phyloP scores from a whole-genome alignment of 192 early-diverging fungal genomes.

The Podochytrium sp. region DNA sequence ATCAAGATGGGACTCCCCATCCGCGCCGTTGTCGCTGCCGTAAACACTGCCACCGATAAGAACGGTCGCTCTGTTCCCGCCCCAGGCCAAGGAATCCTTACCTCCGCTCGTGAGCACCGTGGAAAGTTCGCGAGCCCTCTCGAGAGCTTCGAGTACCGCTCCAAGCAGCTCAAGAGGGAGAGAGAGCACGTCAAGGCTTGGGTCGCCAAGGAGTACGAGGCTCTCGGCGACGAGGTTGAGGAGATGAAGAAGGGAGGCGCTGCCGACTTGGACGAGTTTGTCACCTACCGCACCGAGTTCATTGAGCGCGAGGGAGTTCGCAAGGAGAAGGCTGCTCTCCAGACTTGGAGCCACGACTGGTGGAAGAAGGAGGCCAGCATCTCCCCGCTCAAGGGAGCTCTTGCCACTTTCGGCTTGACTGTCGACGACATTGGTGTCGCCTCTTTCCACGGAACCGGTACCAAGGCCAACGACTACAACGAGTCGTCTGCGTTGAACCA shows the following conservation, averaged over 20 bases:
- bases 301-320: slow-evolving; percentile 53
- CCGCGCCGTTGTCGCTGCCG: slow-evolving; percentile 86
- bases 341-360: slow-evolving; percentile 82
- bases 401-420: slow-evolving; percentile 85
- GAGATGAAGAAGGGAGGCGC: slow-evolving; percentile 50
- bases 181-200: slow-evolving; percentile 78
- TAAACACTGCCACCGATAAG: slow-evolving; percentile 92
- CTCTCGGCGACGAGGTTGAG: slow-evolving; percentile 68
- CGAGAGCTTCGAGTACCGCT: slow-evolving; percentile 83
- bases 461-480: slow-evolving; percentile 95
- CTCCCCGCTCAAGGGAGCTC: slow-evolving; percentile 83
- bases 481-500: slow-evolving; percentile 84
- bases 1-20: slow-evolving; percentile 93
- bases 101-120: slow-evolving; percentile 78
- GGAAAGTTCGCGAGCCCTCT: slow-evolving; percentile 60
- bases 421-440: slow-evolving; percentile 92
- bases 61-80: slow-evolving; percentile 92
- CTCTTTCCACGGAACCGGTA: slow-evolving; percentile 96
- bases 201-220: slow-evolving; percentile 77
- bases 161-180: slow-evolving; percentile 72
- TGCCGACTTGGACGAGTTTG: slow-evolving; percentile 45
- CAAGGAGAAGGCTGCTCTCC: slow-evolving; percentile 74
- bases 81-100: slow-evolving; percentile 92
- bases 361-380: slow-evolving; percentile 73
- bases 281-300: slow-evolving; percentile 56